Base-by-base conservation (phyloP, 768 basidiomycete genomes). In the Boletus rubroflammeus region DNA sequence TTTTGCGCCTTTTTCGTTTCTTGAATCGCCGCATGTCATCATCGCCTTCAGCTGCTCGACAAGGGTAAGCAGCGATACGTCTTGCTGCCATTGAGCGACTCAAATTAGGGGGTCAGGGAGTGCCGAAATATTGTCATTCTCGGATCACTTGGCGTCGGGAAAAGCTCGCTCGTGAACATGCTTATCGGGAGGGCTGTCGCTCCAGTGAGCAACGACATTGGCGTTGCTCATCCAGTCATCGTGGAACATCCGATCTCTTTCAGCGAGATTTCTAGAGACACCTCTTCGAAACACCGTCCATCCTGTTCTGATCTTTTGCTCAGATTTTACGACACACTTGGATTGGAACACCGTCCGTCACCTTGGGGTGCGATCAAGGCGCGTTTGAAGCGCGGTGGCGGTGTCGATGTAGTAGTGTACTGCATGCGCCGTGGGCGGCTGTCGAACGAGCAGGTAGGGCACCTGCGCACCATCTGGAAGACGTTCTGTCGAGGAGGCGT, bases 131-230 rank as follows among this genome's bases (percentile, higher is more conserved):
- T 68, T 2, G 21, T 67, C 50, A 21, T 66, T 45, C 54, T 67
- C 28, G 67, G 65, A n/a, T 60, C 64, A 19, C 52, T 67, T 14
- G 67, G 76, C 32, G 47, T 59, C 25, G 71, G 71, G 10, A 77
- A 77, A 55, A 76, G 77, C 58, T 72, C 73, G 7, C 63, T 76
- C 32, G 56, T 77, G 39, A 78, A 78, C 57, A 65, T 76, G 66
- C 51, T 78, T 6, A 47, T 59, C 35, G 68, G 68, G 28, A 39
- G 42, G 10, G 17, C 60, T 1, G 57, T 62, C 13, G 73, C 74
- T 1, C 51, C 47, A 0, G 62, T 67, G 17, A 71, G 71, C 35
- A 65, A 53, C 50, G 45, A 32, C 43, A 55, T 63, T 15, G 51
- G 44, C 17, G 58, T 61, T 28, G 59, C 45, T 6, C 62, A 64